Evolutionary conservation across 192 early-diverging fungal species (phyloP), one percentile per base, ranked within the genome.

Genomic region (Cladochytrium replicatum): DNA sequence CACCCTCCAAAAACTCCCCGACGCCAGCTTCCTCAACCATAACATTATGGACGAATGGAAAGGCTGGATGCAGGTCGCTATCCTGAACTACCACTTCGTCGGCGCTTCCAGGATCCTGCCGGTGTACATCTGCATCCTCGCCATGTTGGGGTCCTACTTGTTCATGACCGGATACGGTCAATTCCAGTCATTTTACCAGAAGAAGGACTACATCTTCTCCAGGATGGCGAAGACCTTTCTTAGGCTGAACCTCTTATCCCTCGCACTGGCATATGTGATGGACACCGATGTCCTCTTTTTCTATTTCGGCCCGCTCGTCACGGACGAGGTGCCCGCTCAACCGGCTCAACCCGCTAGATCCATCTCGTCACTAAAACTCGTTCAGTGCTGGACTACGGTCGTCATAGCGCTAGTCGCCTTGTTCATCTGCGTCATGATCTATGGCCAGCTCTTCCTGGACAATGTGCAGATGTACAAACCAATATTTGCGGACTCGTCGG

Each of bases 121-220:
- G 0, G 81, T 88, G 32, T 88, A 88, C 63, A 78, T 81, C 46
- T 70, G 75, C 0, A 78, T 88, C 15, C 79, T 83, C 3, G 66
- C 82, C 32, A 57, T 86, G 43, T 83, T 88, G 1, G 84, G 81
- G 21, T 72, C 77, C 25, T 88, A 88, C 45, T 69, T 88, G 28
- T 88, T 85, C 58, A 83, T 84, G 80, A 86, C 86, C 0, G 86
- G 86, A 25, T 88, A 84, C 56, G 86, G 86, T 0, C 86, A 88
- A 51, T 84, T 81, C 44, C 61, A 65, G 29, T 88, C 69, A 50
- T 86, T 83, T 29, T 79, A 76, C 59, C 72, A 67, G 47, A 88
- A 85, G 55, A 67, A 51, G 29, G 80, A 83, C 49, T 88, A 72
- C 61, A 68, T 76, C 0, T 54, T 85, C 46, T 44, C 50, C 4